A percentile compares a stretch with the other conserved stretches of the same genome.
Conservation (phyloP, 768 basidiomycete genomes). For the Leccinum ochraceum region DNA sequence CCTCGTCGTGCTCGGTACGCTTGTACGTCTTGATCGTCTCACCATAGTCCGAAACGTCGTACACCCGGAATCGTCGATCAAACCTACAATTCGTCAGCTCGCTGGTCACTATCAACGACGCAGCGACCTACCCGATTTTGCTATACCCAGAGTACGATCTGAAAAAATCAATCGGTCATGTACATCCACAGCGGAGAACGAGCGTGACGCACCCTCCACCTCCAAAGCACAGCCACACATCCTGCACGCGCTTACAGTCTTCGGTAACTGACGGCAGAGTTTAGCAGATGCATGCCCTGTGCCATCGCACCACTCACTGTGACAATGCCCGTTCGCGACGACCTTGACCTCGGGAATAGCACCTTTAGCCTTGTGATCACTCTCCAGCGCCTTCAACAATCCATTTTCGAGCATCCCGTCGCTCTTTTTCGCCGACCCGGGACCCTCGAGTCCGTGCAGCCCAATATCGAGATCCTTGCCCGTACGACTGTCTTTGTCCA, state of each 20-base stretch:
- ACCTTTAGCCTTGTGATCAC: slow-evolving; percentile 53
- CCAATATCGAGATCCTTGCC: slow-evolving; percentile 73
- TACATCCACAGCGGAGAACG: not conserved
- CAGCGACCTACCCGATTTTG: slow-evolving; percentile 59
- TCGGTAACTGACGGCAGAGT: slow-evolving; percentile 64
- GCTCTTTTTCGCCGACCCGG: slow-evolving; percentile 67
- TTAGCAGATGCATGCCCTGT: slow-evolving; percentile 5
- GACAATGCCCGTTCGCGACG: slow-evolving; percentile 88
- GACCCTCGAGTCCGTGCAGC: slow-evolving; percentile 52
- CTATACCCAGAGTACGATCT: slow-evolving; percentile 86
- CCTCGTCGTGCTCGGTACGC: slow-evolving; percentile 67
- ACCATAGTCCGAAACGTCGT: slow-evolving; percentile 84
- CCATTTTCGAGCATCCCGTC: slow-evolving; percentile 87
- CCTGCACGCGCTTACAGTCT: slow-evolving; percentile 80
- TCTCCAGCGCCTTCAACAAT: slow-evolving; percentile 70
- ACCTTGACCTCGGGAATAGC: slow-evolving; percentile 77
- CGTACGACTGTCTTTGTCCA: slow-evolving; percentile 64
- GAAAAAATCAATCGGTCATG: not conserved
- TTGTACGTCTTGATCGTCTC: slow-evolving; percentile 93
- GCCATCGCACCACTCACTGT: slow-evolving; percentile 49
- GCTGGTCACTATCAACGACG: not conserved
- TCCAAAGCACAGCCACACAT: slow-evolving; percentile 91
- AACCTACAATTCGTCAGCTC: slow-evolving; percentile 48
- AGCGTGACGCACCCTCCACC: slow-evolving; percentile 66
- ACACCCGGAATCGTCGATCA: slow-evolving; percentile 89